Base-by-base conservation (phyloP, 345 rosid genomes). In the Durio zibethinus region DNA sequence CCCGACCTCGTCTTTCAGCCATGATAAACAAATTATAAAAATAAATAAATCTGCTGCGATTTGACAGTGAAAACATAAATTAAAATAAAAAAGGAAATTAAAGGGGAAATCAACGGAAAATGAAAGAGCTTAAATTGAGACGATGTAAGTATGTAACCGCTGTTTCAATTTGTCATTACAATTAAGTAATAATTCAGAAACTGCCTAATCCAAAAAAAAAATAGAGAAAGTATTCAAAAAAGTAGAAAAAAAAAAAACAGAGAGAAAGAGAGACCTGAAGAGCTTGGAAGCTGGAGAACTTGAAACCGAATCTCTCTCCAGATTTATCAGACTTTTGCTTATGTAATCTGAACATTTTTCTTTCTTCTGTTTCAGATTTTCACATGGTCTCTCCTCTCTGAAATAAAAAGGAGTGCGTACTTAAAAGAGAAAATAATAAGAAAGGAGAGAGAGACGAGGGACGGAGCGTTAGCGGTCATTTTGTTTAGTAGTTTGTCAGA, bases 291-390 rank as follows among this genome's bases (percentile, higher is more conserved):
- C 77, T 78, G 23, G 90, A 87, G 86, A 90, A 81, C 72, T 77
- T 80, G 89, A 90, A 86, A 78, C 85, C 83, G 72, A 86, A 76
- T 80, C 80, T 82, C 57, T 86, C 88, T 23, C 85, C 88, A 38
- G 61, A 61, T 77, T 84, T 87, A 27, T 80, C 83, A 5, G 90
- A 78, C 78, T 80, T 88, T 73, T 83, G 88, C 76, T 80, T 89
- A 74, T 75, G 85, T 16, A 84, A 79, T 80, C 85, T 86, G 81
- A 90, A 90, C 94, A n/a, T n/a, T n/a, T n/a, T n/a, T n/a, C n/a
- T n/a, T n/a, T n/a, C n/a, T n/a, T 65, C 62, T 11, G 57, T 62
- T 75, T 59, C 77, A 33, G 43, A 8, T 23, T 40, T 67, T 70
- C 83, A 54, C n/a, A n/a, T n/a, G n/a, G 67, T 43, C 20, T 27